Evolutionary conservation across 2,329 filamentous ascomycete species (phyloP), one percentile per base, ranked within the genome.

Genomic region (Rhynchosporium agropyri): DNA sequence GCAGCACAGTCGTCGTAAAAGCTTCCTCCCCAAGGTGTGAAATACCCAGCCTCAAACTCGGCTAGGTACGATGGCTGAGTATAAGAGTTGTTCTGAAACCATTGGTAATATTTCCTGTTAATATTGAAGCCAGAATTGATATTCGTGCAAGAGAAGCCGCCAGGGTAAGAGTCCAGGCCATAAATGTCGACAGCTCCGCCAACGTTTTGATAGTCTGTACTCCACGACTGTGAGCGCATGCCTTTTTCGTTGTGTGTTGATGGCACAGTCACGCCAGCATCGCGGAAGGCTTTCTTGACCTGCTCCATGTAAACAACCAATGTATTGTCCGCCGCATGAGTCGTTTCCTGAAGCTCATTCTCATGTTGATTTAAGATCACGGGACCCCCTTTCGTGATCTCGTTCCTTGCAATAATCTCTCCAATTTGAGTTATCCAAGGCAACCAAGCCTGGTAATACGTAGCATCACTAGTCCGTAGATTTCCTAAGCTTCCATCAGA

Each of bases 41-140:
- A 83, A 67, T 76, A 83, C 0, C 82, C 82, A 3, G 79, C 80
- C 68, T 83, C 78, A 36, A 84, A 84, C 68, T 84, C 83, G 4
- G 82, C 78, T 0, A 84, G 69, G 62, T 78, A 83, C 53, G 77
- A 77, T 1, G 83, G 83, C 67, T 85, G 83, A 0, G 81, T 83
- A 54, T 74, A 80, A 0, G 81, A 81, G 61, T 83, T 83, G 46
- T 82, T 80, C n/a, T 79, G 76, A 65, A 85, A 85, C 81, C 82
- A 84, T 65, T 84, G 78, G 63, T 81, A 81, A 67, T 85, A 86
- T 4, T 77, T 83, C 31, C 81, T 77, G 2, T 82, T 76, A 1
- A 84, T 71, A 33, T 75, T 79, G 68, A 83, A 84, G 0, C 81
- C 82, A 6, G 75, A 73, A 50, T 80, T 73, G 0, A 75, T 75